A percentile compares a stretch with the other conserved stretches of the same genome.
Conservation (phyloP, 768 basidiomycete genomes). For the Tricholoma furcatifolium region DNA sequence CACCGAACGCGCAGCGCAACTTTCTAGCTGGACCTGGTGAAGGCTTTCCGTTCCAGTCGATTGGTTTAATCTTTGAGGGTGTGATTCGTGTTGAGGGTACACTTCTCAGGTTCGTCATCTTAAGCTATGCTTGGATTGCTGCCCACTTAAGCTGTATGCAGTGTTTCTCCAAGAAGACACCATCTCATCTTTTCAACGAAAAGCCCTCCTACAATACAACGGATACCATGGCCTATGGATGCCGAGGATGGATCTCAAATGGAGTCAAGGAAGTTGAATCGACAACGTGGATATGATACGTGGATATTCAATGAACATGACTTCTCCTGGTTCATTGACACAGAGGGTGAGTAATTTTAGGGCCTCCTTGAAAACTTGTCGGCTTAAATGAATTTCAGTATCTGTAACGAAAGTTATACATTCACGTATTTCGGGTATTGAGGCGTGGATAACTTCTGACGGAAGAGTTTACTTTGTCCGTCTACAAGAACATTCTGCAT, state of each 20-base stretch:
- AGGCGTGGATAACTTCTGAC: constrained; percentile 85
- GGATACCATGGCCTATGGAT: constrained; percentile 78
- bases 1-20: constrained; percentile 56
- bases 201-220: constrained; percentile 74
- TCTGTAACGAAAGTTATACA: constrained; percentile 62
- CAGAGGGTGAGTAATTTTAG: constrained; percentile 51
- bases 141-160: constrained; percentile 24
- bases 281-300: constrained; percentile 55
- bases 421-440: constrained; percentile 57
- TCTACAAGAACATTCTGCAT: constrained; percentile 43
- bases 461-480: constrained; percentile 80
- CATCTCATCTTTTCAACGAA: constrained; percentile 73
- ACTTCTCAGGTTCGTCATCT: constrained; percentile 57
- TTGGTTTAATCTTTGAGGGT: constrained; percentile 74
- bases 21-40: constrained; percentile 84
- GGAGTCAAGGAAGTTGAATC: constrained; percentile 29
- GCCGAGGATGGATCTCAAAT: constrained; percentile 33
- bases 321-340: constrained; percentile 72
- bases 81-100: constrained; percentile 77
- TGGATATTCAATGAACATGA: constrained; percentile 69
- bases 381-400: constrained; percentile 40
- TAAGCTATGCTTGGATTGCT: neutral
- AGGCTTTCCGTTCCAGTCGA: constrained; percentile 64
- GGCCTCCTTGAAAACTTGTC: neutral
- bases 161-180: constrained; percentile 72